A percentile compares a stretch with the other conserved stretches of the same genome.
phyloP scores from a whole-genome alignment of 176 grass and related monocot species.

The Alloteropsis semialata region DNA sequence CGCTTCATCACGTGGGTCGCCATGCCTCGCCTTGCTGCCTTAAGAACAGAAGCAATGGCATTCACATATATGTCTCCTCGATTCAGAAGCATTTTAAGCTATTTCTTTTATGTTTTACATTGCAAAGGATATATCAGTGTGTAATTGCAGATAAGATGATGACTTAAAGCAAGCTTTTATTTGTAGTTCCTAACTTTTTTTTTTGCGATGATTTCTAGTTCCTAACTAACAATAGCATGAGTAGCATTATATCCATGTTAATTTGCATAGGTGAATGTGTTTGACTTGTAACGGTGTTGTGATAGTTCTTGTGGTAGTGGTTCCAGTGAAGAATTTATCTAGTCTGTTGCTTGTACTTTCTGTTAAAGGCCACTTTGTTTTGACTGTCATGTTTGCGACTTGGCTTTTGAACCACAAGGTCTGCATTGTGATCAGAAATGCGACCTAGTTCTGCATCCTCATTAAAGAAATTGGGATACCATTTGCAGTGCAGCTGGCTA shows the following conservation, averaged over 20 bases:
- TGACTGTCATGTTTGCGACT: constrained; percentile 2
- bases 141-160: neutral
- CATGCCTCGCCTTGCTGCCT: neutral
- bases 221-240: neutral
- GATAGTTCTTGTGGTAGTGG: neutral
- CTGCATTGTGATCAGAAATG: neutral
- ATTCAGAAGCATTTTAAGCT: neutral
- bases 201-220: too few species aligned
- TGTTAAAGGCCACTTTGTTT: neutral
- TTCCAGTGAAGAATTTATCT: neutral
- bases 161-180: neutral
- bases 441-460: neutral
- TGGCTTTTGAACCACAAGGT: neutral
- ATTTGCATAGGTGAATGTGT: neutral
- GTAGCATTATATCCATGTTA: neutral
- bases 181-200: too few species aligned
- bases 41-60: neutral
- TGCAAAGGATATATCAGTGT: neutral
- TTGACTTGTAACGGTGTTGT: neutral
- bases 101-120: neutral
- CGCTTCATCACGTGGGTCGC: neutral
- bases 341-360: neutral
- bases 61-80: neutral
- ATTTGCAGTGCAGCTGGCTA: neutral
- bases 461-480: neutral